Conservation (phyloP, 345 rosid species). For the Brassica juncea region DNA sequence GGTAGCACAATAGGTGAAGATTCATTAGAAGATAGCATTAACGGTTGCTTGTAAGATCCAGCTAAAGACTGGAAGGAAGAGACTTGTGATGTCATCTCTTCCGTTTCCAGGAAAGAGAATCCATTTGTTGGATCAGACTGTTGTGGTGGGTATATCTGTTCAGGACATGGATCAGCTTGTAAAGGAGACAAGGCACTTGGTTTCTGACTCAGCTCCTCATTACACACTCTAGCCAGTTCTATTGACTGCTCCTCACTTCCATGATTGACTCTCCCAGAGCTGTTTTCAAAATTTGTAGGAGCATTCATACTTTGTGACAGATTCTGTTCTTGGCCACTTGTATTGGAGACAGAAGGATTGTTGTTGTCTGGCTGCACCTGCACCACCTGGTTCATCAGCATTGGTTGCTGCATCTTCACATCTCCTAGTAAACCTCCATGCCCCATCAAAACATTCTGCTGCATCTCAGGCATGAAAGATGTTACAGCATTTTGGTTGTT, state of each 20-base stretch:
- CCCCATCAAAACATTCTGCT: conserved; percentile 37
- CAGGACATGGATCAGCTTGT: conserved; percentile 51
- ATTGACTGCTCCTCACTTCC: conserved; percentile 50
- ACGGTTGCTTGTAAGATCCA: conserved; percentile 53
- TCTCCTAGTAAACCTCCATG: conserved; percentile 48
- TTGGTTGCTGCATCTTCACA: conserved; percentile 46
- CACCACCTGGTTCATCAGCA: conserved; percentile 44
- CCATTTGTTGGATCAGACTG: conserved; percentile 53
- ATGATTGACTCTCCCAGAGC: conserved; percentile 43
- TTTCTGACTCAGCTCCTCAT: conserved; percentile 37
- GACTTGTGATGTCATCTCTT: conserved; percentile 61
- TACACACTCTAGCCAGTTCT: no score
- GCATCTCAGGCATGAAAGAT: conserved; percentile 37
- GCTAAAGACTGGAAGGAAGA: conserved; percentile 52
- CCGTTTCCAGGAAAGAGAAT: conserved; percentile 54
- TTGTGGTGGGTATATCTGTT: conserved; percentile 49
- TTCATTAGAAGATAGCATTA: conserved; percentile 59
- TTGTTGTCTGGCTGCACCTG: conserved; percentile 40
- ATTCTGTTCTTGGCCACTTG: conserved; percentile 47
- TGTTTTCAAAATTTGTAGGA: conserved; percentile 42
- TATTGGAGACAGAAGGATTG: conserved; percentile 43
- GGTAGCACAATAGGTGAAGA: conserved; percentile 49
- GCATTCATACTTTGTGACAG: conserved; percentile 41
- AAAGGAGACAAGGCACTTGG: conserved; percentile 29
- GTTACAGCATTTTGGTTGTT: conserved; percentile 22